These are phyloP conservation scores for Cenchrus purpureus DNA, from an alignment of 176 grass and related monocot genomes.

Conservation along the genomic window DNA sequence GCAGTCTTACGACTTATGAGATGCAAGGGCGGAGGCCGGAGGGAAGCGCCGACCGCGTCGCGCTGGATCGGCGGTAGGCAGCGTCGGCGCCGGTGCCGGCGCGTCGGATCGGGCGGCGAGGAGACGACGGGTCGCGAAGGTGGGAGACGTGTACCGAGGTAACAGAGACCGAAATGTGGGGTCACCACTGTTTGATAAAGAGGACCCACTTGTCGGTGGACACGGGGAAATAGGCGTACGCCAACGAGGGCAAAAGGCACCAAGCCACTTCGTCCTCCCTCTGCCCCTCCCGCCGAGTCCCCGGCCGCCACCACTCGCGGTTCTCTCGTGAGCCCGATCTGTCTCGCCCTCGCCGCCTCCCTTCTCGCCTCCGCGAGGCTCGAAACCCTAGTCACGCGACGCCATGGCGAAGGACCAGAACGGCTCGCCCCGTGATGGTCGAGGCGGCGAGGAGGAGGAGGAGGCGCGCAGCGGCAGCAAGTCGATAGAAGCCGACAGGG, in stretches of 20 bases:
- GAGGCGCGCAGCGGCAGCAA: slow-evolving; percentile 45
- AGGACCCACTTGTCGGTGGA: slow-evolving; percentile 19
- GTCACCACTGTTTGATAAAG: neutral
- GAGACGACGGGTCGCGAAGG: neutral
- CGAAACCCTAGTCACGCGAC: slow-evolving; percentile 50
- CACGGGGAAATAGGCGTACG: neutral
- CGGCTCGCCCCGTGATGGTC: slow-evolving; percentile 22
- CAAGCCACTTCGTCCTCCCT: neutral
- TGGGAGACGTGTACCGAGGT: slow-evolving; percentile 8
- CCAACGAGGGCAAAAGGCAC: neutral
- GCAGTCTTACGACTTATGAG: neutral
- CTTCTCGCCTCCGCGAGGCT: neutral
- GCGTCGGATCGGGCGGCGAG: slow-evolving; percentile 39
- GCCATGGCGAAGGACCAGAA: slow-evolving; percentile 51
- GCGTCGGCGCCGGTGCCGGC: neutral
- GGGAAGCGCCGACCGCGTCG: neutral
- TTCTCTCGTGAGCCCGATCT: slow-evolving; percentile 17
- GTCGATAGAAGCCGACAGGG: slow-evolving; percentile 39
- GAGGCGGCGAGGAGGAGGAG: slow-evolving; percentile 24
- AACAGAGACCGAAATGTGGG: neutral
- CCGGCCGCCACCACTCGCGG: neutral
- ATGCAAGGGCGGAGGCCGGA: neutral
- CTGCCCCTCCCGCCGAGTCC: neutral
- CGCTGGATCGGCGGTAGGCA: neutral
- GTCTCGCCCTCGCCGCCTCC: slow-evolving; percentile 12